Evolutionary conservation across 2,329 filamentous ascomycete species (phyloP).

Genomic region (Tothia fuscella): DNA sequence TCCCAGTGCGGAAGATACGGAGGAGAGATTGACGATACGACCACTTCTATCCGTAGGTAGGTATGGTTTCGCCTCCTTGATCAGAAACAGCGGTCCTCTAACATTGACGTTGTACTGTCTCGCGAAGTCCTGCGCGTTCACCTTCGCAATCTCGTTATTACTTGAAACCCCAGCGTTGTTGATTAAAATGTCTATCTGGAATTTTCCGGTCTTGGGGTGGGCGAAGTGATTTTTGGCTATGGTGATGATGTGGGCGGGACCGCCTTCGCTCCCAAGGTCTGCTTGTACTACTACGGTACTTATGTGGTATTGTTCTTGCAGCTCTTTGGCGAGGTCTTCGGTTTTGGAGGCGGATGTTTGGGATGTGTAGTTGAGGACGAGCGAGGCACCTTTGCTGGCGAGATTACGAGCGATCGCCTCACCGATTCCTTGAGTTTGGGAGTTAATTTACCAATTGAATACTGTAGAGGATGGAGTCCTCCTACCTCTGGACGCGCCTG

Average conservation of each 20-base stretch:
- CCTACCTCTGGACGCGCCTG: slow-evolving; percentile 12
- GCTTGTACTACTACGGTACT: slow-evolving; percentile 54
- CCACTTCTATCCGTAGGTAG: slow-evolving; percentile 57
- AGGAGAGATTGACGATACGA: slow-evolving; percentile 50
- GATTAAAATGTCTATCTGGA: slow-evolving; percentile 71
- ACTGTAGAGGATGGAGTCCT: neutral
- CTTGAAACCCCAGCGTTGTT: slow-evolving; percentile 68
- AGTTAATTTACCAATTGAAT: neutral
- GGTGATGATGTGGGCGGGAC: slow-evolving; percentile 47
- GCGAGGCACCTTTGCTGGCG: slow-evolving; percentile 56
- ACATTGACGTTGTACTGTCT: slow-evolving; percentile 71
- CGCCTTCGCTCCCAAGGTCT: slow-evolving; percentile 52
- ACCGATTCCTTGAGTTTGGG: slow-evolving; percentile 52
- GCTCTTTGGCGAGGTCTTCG: slow-evolving; percentile 40
- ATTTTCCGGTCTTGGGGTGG: slow-evolving; percentile 38
- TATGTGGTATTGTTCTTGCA: slow-evolving; percentile 47
- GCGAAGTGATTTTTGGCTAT: slow-evolving; percentile 48
- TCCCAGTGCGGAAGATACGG: slow-evolving; percentile 45
- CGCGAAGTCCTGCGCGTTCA: slow-evolving; percentile 54
- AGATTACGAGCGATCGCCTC: slow-evolving; percentile 55
- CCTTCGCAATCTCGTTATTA: slow-evolving; percentile 53
- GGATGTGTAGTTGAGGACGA: slow-evolving; percentile 63
- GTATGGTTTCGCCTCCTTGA: slow-evolving; percentile 59
- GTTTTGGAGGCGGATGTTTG: slow-evolving; percentile 44
- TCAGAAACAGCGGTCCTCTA: slow-evolving; percentile 64